Percentiles rank a stretch among this genome's conserved stretches.
phyloP scores from a whole-genome alignment of 305 asterid genomes.

The Fraxinus sp. region DNA sequence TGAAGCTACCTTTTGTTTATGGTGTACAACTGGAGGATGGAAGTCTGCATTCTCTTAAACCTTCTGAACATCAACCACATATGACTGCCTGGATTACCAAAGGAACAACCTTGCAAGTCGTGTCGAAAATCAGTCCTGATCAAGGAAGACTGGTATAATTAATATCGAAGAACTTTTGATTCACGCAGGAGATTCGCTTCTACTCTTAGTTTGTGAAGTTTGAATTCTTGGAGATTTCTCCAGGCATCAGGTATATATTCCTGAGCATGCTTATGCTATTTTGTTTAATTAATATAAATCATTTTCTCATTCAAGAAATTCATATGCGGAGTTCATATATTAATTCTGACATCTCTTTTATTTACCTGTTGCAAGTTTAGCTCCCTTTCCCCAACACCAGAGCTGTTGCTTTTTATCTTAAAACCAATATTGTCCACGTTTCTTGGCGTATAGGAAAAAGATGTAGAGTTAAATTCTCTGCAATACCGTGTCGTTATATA shows the following conservation, averaged over 20 bases:
- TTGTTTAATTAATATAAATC: background rate
- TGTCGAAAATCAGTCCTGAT: conserved; percentile 51
- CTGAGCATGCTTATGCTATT: background rate
- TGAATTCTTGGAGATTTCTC: conserved; percentile 27
- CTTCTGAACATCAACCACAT: conserved; percentile 75
- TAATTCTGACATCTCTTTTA: background rate
- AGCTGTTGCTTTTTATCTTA: conserved; percentile 1
- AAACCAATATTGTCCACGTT: background rate
- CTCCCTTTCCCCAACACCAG: background rate
- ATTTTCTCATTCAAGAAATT: background rate
- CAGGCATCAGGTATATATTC: conserved; percentile 36
- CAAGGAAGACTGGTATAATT: conserved; percentile 43
- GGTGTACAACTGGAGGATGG: conserved; percentile 83
- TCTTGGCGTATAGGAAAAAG: background rate
- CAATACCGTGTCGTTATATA: background rate
- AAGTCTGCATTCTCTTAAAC: conserved; percentile 64
- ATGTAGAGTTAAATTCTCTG: background rate
- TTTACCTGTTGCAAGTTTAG: background rate
- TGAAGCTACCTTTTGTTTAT: conserved; percentile 85
- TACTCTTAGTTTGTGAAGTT: conserved; percentile 28
- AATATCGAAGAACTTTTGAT: conserved; percentile 24
- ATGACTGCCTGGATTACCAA: conserved; percentile 74
- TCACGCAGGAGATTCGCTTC: conserved; percentile 25
- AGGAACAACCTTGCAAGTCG: conserved; percentile 68
- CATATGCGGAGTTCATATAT: background rate